These are phyloP conservation scores for Zostera marina DNA, from an alignment of 116 monocot genomes.

Conservation along the genomic window DNA sequence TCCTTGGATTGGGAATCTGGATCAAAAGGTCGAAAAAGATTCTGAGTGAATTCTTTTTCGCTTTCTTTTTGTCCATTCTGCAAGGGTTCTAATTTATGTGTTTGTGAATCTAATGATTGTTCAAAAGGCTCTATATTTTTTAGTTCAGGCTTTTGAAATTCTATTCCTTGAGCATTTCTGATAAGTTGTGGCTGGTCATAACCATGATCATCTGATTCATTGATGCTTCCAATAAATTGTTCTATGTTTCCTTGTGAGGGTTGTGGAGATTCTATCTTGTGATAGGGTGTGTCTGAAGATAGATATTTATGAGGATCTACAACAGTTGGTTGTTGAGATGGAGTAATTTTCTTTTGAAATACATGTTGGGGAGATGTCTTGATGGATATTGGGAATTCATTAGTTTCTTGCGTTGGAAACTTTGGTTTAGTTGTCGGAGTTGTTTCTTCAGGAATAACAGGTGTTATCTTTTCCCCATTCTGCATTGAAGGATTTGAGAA, in stretches of 20 bases:
- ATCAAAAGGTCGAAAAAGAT: no score
- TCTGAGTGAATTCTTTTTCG: no score
- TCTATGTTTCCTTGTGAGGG: not conserved
- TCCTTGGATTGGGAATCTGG: no score
- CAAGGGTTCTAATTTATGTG: no score
- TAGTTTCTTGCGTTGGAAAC: not conserved
- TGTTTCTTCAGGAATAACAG: not conserved
- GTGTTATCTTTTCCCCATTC: not conserved
- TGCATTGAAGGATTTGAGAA: not conserved
- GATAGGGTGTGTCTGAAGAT: not conserved
- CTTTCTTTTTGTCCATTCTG: no score
- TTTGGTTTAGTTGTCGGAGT: not conserved
- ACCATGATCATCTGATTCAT: not conserved
- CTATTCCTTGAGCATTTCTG: not conserved
- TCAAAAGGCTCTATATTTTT: no score
- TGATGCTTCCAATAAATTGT: not conserved
- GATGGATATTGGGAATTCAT: not conserved
- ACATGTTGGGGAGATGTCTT: not conserved
- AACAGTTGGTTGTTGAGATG: not conserved
- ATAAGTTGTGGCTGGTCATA: not conserved
- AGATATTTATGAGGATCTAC: not conserved
- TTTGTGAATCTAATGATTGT: no score
- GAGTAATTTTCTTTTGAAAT: no score
- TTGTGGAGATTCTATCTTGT: not conserved
- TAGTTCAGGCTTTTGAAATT: not conserved